These are phyloP conservation scores for Actinidia polygama DNA, from an alignment of 179 eudicot genomes.

Conservation along the genomic window DNA sequence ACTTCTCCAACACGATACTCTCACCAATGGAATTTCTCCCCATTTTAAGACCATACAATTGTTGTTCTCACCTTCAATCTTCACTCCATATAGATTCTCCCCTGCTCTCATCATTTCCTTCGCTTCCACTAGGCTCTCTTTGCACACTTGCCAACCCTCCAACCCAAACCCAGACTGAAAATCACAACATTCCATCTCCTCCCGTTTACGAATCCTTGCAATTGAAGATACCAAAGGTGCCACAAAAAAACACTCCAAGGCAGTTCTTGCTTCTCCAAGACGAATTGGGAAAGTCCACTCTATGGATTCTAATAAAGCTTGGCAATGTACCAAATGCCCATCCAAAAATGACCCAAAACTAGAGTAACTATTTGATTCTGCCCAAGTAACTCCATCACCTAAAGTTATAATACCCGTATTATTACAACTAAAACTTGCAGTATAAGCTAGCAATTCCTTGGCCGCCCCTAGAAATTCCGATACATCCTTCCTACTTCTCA, in stretches of 20 bases:
- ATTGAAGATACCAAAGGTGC: conserved; percentile 31
- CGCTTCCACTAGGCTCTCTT: conserved; percentile 28
- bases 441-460: conserved; percentile 12
- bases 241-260: conserved; percentile 41
- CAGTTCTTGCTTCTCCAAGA: conserved; percentile 40
- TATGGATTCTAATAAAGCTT: conserved; percentile 38
- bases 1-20: conserved; percentile 40
- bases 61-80: conserved; percentile 23
- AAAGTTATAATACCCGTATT: conserved; percentile 34
- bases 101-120: conserved; percentile 34
- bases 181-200: background rate
- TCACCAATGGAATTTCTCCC: conserved; percentile 36
- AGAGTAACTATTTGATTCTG: background rate
- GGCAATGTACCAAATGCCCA: conserved; percentile 21
- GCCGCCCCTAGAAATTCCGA: conserved; percentile 34
- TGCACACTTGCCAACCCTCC: conserved; percentile 23
- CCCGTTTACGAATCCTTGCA: conserved; percentile 35
- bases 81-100: conserved; percentile 23
- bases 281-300: conserved; percentile 28
- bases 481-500: conserved; percentile 22
- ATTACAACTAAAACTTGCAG: background rate
- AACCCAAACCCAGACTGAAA: background rate
- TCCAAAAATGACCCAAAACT: conserved; percentile 30
- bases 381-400: conserved; percentile 36
- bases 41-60: conserved; percentile 37